A percentile compares a stretch with the other conserved stretches of the same genome.
Conservation (phyloP, 805 yeast species). For the Saturnispora sanitii region DNA sequence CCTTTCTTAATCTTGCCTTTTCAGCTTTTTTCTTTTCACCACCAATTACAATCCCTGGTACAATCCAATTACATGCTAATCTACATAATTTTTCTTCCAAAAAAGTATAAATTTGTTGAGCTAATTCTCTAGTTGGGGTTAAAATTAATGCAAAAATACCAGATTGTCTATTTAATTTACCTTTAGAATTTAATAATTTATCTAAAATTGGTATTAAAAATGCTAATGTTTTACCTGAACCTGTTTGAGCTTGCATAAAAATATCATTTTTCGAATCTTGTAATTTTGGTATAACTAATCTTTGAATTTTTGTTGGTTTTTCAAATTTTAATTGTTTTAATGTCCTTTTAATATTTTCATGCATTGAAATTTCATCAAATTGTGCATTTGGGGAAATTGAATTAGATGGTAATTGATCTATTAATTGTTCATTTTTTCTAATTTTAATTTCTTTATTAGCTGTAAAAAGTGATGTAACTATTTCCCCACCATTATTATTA, state of each 20-base stretch:
- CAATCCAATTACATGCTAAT: constrained; percentile 69
- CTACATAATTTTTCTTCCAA: constrained; percentile 54
- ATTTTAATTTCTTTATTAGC: constrained; percentile 47
- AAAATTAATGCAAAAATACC: constrained; percentile 86
- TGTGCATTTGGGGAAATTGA: constrained; percentile 56
- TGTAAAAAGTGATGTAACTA: constrained; percentile 80
- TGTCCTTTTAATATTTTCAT: constrained; percentile 41
- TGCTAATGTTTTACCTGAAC: constrained; percentile 93
- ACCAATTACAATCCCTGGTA: constrained; percentile 94
- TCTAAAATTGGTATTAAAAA: constrained; percentile 77
- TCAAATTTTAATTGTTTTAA: constrained; percentile 45
- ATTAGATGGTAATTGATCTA: constrained; percentile 53
- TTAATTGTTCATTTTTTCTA: constrained; percentile 26
- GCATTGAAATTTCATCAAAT: constrained; percentile 64
- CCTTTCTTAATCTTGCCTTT: constrained; percentile 90
- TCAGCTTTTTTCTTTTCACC: constrained; percentile 97
- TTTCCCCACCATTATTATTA: constrained; percentile 29
- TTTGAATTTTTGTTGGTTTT: constrained; percentile 82
- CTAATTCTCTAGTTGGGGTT: constrained; percentile 93
- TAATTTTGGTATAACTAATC: constrained; percentile 62
- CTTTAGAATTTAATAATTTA: constrained; percentile 43
- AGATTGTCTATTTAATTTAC: constrained; percentile 46
- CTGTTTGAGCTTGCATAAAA: constrained; percentile 94
- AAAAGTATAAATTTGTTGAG: constrained; percentile 79
- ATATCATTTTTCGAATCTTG: constrained; percentile 41